phyloP scores from a whole-genome alignment of 2,329 filamentous ascomycete species.

The Alternaria ethzedia region DNA sequence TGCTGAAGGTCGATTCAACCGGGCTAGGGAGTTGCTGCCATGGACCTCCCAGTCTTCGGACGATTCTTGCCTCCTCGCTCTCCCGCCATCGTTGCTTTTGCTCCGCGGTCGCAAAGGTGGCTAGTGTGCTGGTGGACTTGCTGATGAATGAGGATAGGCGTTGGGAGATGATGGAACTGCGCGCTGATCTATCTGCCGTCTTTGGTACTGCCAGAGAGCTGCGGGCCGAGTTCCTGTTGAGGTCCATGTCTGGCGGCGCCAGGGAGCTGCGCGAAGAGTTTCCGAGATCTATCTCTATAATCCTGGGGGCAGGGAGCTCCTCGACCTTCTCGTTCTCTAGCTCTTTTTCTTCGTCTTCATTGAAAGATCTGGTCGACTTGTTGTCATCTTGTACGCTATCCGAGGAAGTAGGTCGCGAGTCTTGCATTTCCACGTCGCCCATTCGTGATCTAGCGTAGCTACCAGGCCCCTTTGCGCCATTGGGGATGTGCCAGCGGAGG shows the following conservation, averaged over 20 bases:
- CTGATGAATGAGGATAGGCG: slow-evolving; percentile 8
- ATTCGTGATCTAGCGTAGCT: slow-evolving; percentile 22
- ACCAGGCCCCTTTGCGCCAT: slow-evolving; percentile 65
- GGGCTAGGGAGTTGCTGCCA: slow-evolving; percentile 20
- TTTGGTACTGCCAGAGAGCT: slow-evolving; percentile 4
- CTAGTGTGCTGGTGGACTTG: slow-evolving; percentile 1
- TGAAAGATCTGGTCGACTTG: not conserved
- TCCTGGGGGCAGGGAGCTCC: not conserved
- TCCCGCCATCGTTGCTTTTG: slow-evolving; percentile 26
- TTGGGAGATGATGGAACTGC: slow-evolving; percentile 10
- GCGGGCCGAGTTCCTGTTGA: slow-evolving; percentile 1
- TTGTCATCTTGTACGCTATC: not conserved
- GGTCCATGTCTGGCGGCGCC: not conserved
- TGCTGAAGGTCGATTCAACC: slow-evolving; percentile 7
- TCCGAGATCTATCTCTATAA: slow-evolving; percentile 12
- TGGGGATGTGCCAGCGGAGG: slow-evolving; percentile 74
- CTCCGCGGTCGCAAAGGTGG: slow-evolving; percentile 5
- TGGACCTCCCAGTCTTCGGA: slow-evolving; percentile 27
- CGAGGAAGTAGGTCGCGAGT: slow-evolving; percentile 19
- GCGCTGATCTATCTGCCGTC: slow-evolving; percentile 1
- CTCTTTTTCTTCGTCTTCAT: slow-evolving; percentile 3
- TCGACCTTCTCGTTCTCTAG: slow-evolving; percentile 1
- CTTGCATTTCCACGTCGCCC: slow-evolving; percentile 27
- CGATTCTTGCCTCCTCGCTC: slow-evolving; percentile 28
- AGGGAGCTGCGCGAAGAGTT: not conserved